Percentiles rank a stretch among this genome's conserved stretches.
These are phyloP conservation scores for Dichomitus squalens DNA, from an alignment of 1,284 basidiomycete species.

Conservation along the genomic window DNA sequence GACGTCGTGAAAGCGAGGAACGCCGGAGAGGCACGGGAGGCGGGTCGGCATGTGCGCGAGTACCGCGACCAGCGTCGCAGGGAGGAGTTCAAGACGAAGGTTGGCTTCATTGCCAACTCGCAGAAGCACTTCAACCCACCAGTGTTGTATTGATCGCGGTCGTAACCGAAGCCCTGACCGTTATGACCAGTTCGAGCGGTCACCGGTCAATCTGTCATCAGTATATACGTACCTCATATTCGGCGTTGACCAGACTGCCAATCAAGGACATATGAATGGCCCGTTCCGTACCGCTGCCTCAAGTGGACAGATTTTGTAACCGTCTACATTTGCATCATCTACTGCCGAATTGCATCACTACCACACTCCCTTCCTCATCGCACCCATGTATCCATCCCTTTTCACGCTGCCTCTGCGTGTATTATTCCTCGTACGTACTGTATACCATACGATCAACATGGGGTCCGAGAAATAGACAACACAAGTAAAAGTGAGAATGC, in stretches of 20 bases:
- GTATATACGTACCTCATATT: no score
- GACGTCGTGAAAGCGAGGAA: constrained; percentile 92
- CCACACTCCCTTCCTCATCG: no score
- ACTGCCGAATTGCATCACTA: no score
- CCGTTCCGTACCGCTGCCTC: no score
- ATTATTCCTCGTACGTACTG: constrained; percentile 23
- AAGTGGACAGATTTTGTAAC: no score
- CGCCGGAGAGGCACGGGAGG: constrained; percentile 91
- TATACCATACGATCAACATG: constrained; percentile 19
- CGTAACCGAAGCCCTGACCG: no score
- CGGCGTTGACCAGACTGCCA: no score
- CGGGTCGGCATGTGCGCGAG: constrained; percentile 85
- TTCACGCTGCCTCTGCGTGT: constrained; percentile 5
- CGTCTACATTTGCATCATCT: no score
- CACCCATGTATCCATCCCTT: constrained; percentile 5
- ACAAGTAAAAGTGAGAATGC: constrained; percentile 1
- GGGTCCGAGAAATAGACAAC: constrained; percentile 17
- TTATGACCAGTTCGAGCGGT: no score
- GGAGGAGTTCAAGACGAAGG: constrained; percentile 86
- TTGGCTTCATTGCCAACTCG: constrained; percentile 78
- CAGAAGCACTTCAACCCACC: constrained; percentile 86
- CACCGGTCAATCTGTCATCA: no score
- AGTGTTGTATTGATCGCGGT: no score
- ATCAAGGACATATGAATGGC: no score
- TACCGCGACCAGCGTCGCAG: constrained; percentile 81